Evolutionary conservation across 1,139 yeast genomes (phyloP), one percentile per base, ranked within the genome.

Genomic region (Candida glucosophila): DNA sequence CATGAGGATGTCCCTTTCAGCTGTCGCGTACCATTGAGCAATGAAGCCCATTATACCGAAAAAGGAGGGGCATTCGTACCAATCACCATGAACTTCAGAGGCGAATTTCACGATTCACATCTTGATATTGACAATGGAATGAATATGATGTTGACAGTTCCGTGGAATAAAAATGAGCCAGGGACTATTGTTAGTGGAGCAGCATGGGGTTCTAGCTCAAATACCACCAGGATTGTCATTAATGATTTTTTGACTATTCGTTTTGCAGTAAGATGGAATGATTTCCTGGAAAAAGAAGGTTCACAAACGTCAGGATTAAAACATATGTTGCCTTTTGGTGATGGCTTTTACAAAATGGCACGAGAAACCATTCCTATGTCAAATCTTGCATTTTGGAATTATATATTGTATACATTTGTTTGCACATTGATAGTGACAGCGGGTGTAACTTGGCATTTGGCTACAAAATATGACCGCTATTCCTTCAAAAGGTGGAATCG

Each of bases 1-100:
- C 92, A 80, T 45, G 81, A 78, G 47, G 92, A 80, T 47, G 77
- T 68, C 3, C 92, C 92, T 15, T 73, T 75, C 43, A 68, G 81
- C 30, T 80, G 92, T 48, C 59, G 81, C 30, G 41, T 77, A 14
- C 79, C 80, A 3, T 39, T 67, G 23, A 56, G 67, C 30, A 56
- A 62, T 7, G 67, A 66, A 28, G 45, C 55, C 14, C 49, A 62
- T 34, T 55, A 55, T 26, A 43, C 58, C 27, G 69, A 60, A 32
- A 52, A 56, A 35, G 70, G 74, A 1, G 74, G 73, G 1, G 72
- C 74, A 3, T 58, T 44, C 22, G 49, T 79, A 6, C 90, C 90
- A 2, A 49, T 80, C 29, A 69, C 77, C 2, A 62, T 80, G 45
- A 73, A 73, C 41, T 57, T 80, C 34, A 66, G 86, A 35, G 92